phyloP scores from a whole-genome alignment of 2,329 filamentous ascomycete species.

The Leptoxyphium fumago region DNA sequence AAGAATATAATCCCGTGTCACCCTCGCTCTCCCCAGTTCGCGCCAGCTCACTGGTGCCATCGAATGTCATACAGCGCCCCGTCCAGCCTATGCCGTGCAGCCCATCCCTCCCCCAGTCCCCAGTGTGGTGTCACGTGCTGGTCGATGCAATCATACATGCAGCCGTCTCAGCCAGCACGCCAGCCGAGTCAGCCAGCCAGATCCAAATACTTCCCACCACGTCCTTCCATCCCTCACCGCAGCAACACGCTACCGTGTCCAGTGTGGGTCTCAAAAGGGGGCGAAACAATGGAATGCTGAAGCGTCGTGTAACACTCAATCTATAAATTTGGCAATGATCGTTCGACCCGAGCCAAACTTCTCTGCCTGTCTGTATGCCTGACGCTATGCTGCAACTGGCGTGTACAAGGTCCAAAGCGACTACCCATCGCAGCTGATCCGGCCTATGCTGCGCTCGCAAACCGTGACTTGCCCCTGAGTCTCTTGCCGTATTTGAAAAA shows the following conservation, averaged over 20 bases:
- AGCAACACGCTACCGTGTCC: too few relatives aligned
- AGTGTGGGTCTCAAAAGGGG: not conserved
- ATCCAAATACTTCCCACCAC: too few relatives aligned
- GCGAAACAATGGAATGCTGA: slow-evolving; percentile 8
- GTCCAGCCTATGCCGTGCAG: too few relatives aligned
- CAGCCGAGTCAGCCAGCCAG: too few relatives aligned
- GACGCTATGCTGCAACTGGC: not conserved
- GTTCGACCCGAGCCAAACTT: not conserved
- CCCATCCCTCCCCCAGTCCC: not conserved
- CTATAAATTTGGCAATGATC: not conserved
- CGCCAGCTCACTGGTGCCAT: not conserved
- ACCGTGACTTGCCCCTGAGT: slow-evolving; percentile 33
- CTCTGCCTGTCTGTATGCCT: not conserved
- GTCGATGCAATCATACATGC: not conserved
- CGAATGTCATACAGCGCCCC: too few relatives aligned
- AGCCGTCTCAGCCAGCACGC: not conserved
- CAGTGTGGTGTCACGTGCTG: not conserved
- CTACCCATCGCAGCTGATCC: slow-evolving; percentile 12
- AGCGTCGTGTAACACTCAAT: slow-evolving; percentile 5
- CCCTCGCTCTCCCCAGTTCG: too few relatives aligned
- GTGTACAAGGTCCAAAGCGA: slow-evolving; percentile 2
- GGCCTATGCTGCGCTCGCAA: slow-evolving; percentile 23
- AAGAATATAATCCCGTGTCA: too few relatives aligned
- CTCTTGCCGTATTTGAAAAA: slow-evolving; percentile 36
- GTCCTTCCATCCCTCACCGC: too few relatives aligned